Evolutionary conservation across 2,329 filamentous ascomycete genomes (phyloP).

Genomic region (Xylariaceae sp.): DNA sequence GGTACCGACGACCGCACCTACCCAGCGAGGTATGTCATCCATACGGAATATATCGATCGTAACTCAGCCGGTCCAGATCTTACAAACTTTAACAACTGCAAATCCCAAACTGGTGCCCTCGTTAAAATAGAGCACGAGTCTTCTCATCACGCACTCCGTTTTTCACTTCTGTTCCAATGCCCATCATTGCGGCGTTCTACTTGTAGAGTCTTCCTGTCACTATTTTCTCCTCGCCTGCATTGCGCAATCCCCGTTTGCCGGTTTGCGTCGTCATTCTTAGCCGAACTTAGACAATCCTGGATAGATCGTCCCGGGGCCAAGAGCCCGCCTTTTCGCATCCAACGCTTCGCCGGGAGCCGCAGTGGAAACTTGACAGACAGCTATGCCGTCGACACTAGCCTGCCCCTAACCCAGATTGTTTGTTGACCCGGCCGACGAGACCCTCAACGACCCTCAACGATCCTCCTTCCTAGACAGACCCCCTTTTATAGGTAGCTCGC

Average conservation of each 20-base stretch:
- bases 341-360: conserved; percentile 7
- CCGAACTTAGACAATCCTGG: conserved; percentile 3
- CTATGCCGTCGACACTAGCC: conserved; percentile 30
- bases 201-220: neutral
- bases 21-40: too few species aligned
- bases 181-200: neutral
- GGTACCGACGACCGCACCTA: too few species aligned
- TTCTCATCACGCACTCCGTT: neutral
- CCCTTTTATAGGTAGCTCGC: neutral
- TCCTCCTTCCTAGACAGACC: neutral
- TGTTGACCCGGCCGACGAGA: conserved; percentile 12
- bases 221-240: neutral
- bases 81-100: neutral
- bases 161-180: neutral
- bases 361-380: conserved; percentile 16
- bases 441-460: neutral
- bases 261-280: conserved; percentile 12
- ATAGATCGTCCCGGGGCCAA: conserved; percentile 9
- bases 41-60: neutral
- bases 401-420: conserved; percentile 25
- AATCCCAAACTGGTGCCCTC: neutral
- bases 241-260: conserved; percentile 14
- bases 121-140: neutral
- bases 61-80: neutral
- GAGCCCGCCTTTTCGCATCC: conserved; percentile 10